Percentiles rank a stretch among this genome's conserved stretches.
phyloP scores from a whole-genome alignment of 1,139 yeast species.

The Geotrichum siamense region DNA sequence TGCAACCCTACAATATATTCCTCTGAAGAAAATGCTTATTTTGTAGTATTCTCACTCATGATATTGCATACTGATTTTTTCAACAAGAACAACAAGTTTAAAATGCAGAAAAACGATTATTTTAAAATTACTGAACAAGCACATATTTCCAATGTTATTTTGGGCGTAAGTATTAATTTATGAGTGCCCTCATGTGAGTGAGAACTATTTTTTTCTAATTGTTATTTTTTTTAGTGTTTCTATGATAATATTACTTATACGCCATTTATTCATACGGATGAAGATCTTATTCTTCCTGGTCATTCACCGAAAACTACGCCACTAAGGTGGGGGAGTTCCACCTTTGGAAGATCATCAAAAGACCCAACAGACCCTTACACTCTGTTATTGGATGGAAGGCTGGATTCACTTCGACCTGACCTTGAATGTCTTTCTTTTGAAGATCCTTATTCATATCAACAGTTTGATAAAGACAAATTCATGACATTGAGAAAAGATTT shows the following conservation, averaged over 20 bases:
- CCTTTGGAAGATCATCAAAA: slow-evolving; percentile 28
- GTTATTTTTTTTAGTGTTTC: no score
- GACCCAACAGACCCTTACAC: slow-evolving; percentile 38
- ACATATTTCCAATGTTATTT: slow-evolving; percentile 37
- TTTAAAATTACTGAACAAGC: slow-evolving; percentile 36
- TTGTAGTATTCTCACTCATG: slow-evolving; percentile 51
- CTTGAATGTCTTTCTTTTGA: slow-evolving; percentile 25
- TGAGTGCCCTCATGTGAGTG: no score
- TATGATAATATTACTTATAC: slow-evolving; percentile 56
- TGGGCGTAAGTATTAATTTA: no score
- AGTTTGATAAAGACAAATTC: slow-evolving; percentile 27
- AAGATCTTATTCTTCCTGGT: slow-evolving; percentile 22
- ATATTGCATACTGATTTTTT: slow-evolving; percentile 65
- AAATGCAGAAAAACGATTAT: slow-evolving; percentile 57
- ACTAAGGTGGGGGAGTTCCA: slow-evolving; percentile 22
- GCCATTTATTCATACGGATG: slow-evolving; percentile 43
- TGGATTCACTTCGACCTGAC: slow-evolving; percentile 34
- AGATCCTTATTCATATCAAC: slow-evolving; percentile 30
- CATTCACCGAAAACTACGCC: slow-evolving; percentile 21
- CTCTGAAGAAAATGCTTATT: slow-evolving; percentile 47
- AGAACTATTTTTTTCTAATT: no score
- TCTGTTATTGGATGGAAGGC: slow-evolving; percentile 34
- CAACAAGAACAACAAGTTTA: slow-evolving; percentile 54
- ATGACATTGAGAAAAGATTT: slow-evolving; percentile 30
- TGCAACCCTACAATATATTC: slow-evolving; percentile 38